phyloP scores from a whole-genome alignment of 257 asterid genomes.

The Ehretia macrophylla region DNA sequence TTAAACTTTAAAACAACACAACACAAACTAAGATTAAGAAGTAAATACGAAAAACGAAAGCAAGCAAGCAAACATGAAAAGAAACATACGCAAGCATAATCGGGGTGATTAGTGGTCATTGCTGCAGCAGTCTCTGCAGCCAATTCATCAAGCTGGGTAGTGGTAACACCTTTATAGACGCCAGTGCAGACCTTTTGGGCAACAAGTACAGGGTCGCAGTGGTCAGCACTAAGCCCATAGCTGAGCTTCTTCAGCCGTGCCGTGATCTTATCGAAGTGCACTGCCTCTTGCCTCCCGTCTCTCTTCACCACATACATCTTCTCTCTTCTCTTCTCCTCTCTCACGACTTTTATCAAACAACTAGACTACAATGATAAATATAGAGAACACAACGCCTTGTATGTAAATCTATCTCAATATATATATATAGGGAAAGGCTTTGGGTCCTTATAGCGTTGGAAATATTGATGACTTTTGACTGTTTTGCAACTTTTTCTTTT shows the following conservation, averaged over 20 bases:
- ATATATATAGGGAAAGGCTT: constrained; percentile 2
- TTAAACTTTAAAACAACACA: too few species aligned
- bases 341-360: constrained; percentile 39
- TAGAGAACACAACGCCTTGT: not conserved
- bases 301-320: constrained; percentile 90
- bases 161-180: constrained; percentile 84
- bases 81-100: constrained; percentile 79
- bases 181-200: constrained; percentile 93
- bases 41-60: not conserved
- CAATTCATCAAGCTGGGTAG: constrained; percentile 91
- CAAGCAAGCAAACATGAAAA: not conserved
- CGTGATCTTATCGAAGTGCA: constrained; percentile 91
- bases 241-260: constrained; percentile 85
- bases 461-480: constrained; percentile 5
- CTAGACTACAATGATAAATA: not conserved
- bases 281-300: constrained; percentile 86
- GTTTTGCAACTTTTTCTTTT: constrained; percentile 39
- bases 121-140: constrained; percentile 98
- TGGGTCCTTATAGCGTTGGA: not conserved
- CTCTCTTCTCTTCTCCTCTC: not conserved
- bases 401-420: not conserved
- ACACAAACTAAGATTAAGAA: not conserved
- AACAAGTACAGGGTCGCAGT: constrained; percentile 85
- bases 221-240: constrained; percentile 81
- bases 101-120: constrained; percentile 90